Evolutionary conservation across 2,329 filamentous ascomycete genomes (phyloP), one percentile per base, ranked within the genome.

Genomic region (Rhynchosporium graminicola): DNA sequence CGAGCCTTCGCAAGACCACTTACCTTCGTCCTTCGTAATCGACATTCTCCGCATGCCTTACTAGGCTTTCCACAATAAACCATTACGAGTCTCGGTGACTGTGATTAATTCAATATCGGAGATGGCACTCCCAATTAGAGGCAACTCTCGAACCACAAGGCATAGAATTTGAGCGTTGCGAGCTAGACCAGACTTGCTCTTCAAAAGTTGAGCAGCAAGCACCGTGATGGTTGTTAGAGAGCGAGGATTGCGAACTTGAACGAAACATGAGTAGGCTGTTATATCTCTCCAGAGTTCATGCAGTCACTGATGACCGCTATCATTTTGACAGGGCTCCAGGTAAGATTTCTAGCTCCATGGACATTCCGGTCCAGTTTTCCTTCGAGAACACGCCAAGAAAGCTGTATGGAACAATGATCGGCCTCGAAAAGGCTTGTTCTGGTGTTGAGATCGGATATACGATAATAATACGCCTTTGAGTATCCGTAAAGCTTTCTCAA

Each of bases 21-120:
- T 28, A 72, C 72, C 67, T 71, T 78, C 45, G 79, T 78, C 68
- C 79, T 77, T 60, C 76, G 74, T 28, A 74, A 68, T 60, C 78
- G 74, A 63, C 78, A 80, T 61, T 77, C 73, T 47, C 38, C 65
- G 42, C 65, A 67, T 6, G 62, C 65, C 40, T 58, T 63, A n/a
- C 60, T 63, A 3, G 65, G 63, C 20, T 65, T 65, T 20, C 66
- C 63, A 61, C 64, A 63, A 57, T 62, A 67, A 2, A 65, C 63
- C 65, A 67, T 67, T 36, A 33, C 57, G 57, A 36, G 9, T 12
- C 15, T 5, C 38, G 12, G 31, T n/a, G 12, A 3, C 20, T 28
- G 26, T 33, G 38, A 33, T 42, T 1, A 5, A 26, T 9, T 38
- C 10, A n/a, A 20, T 26, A 26, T 43, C 6, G n/a, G 29, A 42